phyloP scores from a whole-genome alignment of 495 filamentous ascomycete species.

The Glarea lozoyensis region DNA sequence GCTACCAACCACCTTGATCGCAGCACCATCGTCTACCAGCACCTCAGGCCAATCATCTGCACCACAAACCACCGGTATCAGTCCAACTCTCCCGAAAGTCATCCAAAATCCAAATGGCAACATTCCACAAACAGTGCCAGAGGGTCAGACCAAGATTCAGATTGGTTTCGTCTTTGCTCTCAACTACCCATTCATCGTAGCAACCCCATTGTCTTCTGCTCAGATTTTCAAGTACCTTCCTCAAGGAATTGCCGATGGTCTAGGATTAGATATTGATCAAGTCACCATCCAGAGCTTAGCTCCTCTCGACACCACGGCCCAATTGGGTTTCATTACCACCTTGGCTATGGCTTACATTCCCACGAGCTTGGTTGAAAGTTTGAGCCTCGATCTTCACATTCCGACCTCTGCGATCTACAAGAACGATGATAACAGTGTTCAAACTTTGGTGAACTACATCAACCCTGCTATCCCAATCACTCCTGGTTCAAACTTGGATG shows the following conservation, averaged over 20 bases:
- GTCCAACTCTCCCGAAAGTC: slow-evolving; percentile 58
- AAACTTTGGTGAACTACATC: slow-evolving; percentile 67
- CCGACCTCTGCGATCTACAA: slow-evolving; percentile 67
- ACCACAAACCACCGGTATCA: slow-evolving; percentile 19
- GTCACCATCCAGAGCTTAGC: slow-evolving; percentile 63
- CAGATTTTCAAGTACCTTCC: slow-evolving; percentile 86
- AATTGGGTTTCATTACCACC: slow-evolving; percentile 74
- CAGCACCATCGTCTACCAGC: slow-evolving; percentile 16
- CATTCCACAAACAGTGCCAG: slow-evolving; percentile 30
- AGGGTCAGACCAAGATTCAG: slow-evolving; percentile 60
- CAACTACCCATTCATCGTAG: slow-evolving; percentile 77
- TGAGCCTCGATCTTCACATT: slow-evolving; percentile 56
- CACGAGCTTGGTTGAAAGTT: slow-evolving; percentile 45
- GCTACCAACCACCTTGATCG: slow-evolving; percentile 21
- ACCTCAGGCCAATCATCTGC: slow-evolving; percentile 6
- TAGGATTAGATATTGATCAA: slow-evolving; percentile 38
- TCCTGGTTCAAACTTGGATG: slow-evolving; percentile 42
- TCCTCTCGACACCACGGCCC: slow-evolving; percentile 65
- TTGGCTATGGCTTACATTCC: slow-evolving; percentile 71
- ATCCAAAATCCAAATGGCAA: slow-evolving; percentile 51
- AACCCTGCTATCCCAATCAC: slow-evolving; percentile 75
- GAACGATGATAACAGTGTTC: slow-evolving; percentile 47
- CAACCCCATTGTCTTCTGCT: slow-evolving; percentile 55
- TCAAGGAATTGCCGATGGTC: slow-evolving; percentile 59
- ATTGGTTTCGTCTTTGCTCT: slow-evolving; percentile 73